Evolutionary conservation across 495 filamentous ascomycete species (phyloP).

Genomic region (Baudoinia panamericana): DNA sequence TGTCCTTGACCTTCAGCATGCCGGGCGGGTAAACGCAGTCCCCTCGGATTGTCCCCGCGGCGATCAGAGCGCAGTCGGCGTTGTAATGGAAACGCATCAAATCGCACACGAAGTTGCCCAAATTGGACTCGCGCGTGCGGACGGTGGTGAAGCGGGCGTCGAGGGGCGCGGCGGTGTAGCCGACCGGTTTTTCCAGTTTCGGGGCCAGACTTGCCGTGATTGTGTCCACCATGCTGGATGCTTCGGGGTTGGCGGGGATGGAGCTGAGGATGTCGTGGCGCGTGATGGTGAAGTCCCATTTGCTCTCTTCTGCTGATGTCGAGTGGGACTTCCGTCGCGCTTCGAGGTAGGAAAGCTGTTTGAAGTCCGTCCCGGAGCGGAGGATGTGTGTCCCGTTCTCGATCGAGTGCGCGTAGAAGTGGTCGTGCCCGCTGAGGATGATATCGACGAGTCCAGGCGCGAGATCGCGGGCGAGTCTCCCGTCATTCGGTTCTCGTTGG

Average conservation of each 20-base stretch:
- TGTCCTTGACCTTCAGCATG: conserved; percentile 59
- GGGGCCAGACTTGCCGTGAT: conserved; percentile 56
- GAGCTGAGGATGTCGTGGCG: conserved; percentile 56
- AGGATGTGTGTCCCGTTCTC: conserved; percentile 70
- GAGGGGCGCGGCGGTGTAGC: conserved; percentile 64
- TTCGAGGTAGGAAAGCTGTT: conserved; percentile 79
- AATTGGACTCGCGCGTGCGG: conserved; percentile 59
- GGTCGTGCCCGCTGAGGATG: conserved; percentile 80
- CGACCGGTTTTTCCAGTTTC: conserved; percentile 70
- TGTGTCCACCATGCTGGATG: conserved; percentile 45
- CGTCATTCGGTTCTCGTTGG: conserved; percentile 63
- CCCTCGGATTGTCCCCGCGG: conserved; percentile 75
- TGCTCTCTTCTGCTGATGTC: conserved; percentile 22
- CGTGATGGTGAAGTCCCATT: conserved; percentile 67
- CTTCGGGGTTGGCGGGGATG: conserved; percentile 47
- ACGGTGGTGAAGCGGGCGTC: conserved; percentile 80
- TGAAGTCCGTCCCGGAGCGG: conserved; percentile 77
- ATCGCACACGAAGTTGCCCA: conserved; percentile 83
- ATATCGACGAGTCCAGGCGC: conserved; percentile 62
- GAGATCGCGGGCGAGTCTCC: conserved; percentile 60
- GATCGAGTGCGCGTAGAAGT: conserved; percentile 65
- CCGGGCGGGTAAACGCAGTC: conserved; percentile 81
- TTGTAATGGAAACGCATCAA: conserved; percentile 72
- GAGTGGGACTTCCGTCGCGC: conserved; percentile 37
- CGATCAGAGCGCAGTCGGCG: conserved; percentile 74